Evolutionary conservation across 176 grass and related monocot species (phyloP).

Genomic region (Alopecurus myosuroides): DNA sequence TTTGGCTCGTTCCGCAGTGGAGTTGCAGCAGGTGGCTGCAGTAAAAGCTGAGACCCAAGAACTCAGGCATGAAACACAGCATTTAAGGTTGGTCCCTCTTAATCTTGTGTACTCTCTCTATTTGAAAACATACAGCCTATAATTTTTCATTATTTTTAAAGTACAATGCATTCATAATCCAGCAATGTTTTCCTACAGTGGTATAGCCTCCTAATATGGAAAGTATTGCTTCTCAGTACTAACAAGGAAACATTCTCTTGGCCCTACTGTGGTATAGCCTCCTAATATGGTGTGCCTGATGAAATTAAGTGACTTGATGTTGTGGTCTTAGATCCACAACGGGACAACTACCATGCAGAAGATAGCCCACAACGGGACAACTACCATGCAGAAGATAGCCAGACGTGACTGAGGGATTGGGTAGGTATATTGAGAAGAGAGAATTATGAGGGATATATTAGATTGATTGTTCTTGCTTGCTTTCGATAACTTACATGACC

Average conservation of each 20-base stretch:
- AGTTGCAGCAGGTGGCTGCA: slow-evolving; percentile 63
- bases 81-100: slow-evolving; percentile 49
- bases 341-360: no score
- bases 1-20: slow-evolving; percentile 45
- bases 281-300: not conserved
- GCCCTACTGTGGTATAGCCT: not conserved
- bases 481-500: no score
- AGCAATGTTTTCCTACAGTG: not conserved
- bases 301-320: no score
- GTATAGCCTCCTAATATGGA: no score
- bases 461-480: no score
- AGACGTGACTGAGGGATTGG: no score
- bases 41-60: slow-evolving; percentile 71
- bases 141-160: not conserved
- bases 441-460: no score
- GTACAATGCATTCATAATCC: not conserved
- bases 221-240: not conserved
- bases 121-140: not conserved
- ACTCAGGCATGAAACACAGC: slow-evolving; percentile 63
- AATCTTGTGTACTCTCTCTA: not conserved
- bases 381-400: no score
- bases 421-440: no score
- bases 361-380: no score
- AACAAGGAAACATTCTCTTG: not conserved
- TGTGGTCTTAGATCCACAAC: no score